Base-by-base conservation (phyloP, 139 green algal genomes). In the Micractinium conductrix region DNA sequence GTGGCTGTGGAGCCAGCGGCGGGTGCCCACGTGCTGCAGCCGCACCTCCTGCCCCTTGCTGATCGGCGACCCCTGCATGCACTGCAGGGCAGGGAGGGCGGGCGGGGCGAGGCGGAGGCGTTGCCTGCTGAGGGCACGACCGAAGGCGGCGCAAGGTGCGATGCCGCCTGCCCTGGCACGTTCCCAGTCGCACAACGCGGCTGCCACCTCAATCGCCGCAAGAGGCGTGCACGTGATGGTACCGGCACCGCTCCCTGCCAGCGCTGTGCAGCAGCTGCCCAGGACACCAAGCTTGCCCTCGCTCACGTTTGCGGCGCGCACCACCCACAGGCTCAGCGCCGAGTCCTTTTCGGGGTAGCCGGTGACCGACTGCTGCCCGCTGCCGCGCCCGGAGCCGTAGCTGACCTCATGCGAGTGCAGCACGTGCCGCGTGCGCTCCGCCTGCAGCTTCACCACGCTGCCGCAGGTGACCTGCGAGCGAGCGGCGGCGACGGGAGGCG, bases 1-100 rank as follows among this genome's bases (percentile, higher is more conserved):
- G 86, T 99, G 96, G 79, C 88, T 95, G 87, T 99, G 96, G 48
- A 99, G 89, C 96, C 96, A 99, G 69, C 92, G 96, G n/a, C 89
- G 80, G 2, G 96, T 98, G 19, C 45, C 50, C 6, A 86, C 67
- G 65, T 99, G 96, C 86, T 96, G 93, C 76, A 99, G 87, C 33
- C 94, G 82, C 19, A 99, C 40, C 17, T 65, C 42, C 35, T 60
- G 44, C 30, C 91, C 87, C 50, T 94, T 92, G 33, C 85, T 90
- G 24, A 98, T 85, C 1, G 84, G 86, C 0, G 80, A 85, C 0
- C 95, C 95, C 42, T 96, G 93, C 1, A 53, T 50, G 82, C 94
- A 97, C 9, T 89, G 88, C 58, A 70, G 4, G 26, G 60, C 24
- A 69, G 60, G 60, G 16, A n/a, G 26, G 60, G 16, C 7, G 60